phyloP scores from a whole-genome alignment of 202 grass and related monocot genomes.

The Setaria viridis region DNA sequence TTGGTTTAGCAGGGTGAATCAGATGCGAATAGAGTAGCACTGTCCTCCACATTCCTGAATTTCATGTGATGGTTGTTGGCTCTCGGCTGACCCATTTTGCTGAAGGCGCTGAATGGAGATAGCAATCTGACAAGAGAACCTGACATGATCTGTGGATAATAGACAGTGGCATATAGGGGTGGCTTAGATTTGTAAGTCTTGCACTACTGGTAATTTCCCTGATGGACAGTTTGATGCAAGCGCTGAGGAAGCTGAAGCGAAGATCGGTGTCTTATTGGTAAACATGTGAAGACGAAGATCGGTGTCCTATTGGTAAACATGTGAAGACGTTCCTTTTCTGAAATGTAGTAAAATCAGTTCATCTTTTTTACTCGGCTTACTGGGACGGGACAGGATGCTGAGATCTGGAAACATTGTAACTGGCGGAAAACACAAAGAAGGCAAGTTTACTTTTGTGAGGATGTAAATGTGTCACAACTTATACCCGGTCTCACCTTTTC shows the following conservation, averaged over 20 bases:
- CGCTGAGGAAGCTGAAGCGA: not conserved
- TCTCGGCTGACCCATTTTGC: not conserved
- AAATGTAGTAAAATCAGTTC: not conserved
- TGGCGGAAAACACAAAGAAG: not conserved
- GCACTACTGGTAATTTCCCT: not conserved
- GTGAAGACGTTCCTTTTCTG: not conserved
- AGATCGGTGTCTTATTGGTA: not conserved
- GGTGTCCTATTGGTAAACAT: not conserved
- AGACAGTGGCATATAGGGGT: not conserved
- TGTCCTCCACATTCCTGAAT: not conserved
- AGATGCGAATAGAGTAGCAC: slow-evolving; percentile 47
- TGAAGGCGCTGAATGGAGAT: not conserved
- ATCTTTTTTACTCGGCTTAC: not conserved
- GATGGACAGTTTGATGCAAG: not conserved
- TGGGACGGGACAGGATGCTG: not conserved
- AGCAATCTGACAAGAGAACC: slow-evolving; percentile 18
- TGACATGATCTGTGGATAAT: slow-evolving; percentile 32
- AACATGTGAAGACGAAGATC: not conserved
- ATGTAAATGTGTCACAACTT: not conserved
- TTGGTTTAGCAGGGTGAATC: slow-evolving; percentile 85
- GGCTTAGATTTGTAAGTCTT: not conserved
- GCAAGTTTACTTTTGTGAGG: not conserved
- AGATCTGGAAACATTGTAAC: not conserved
- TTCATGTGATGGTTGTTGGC: slow-evolving; percentile 9
- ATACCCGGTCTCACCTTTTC: too few relatives aligned